Evolutionary conservation across 75 land plant genomes (phyloP), one percentile per base, ranked within the genome.

Genomic region (Selaginella tamariscina): DNA sequence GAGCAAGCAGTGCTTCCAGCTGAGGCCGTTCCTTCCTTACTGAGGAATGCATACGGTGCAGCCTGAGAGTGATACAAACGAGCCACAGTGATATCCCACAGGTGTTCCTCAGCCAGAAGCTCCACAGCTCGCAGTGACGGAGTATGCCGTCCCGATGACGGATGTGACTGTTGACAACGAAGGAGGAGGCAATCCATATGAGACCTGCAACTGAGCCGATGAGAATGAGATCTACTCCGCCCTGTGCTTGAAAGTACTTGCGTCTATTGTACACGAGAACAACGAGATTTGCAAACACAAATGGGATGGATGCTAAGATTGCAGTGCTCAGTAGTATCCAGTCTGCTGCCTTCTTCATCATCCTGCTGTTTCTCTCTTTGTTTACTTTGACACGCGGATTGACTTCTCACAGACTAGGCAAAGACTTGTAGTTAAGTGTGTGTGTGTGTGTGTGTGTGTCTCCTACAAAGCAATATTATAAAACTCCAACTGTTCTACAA

Each of bases 51-150:
- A 75, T 8, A 23, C 56, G 77, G 24, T 73, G 24, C 1, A 76
- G 30, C 28, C 78, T 49, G 29, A 73, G n/a, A 1, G 24, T 31
- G 15, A 65, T 11, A 26, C 56, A 49, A 20, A 31, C 29, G 27
- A 76, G 33, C 78, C 78, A 76, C 1, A 67, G 69, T 9, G 70
- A 76, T 54, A 60, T 30, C 0, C 78, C 78, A 1, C 71, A 29
- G 9, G 78, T 27, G 55, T 65, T 30, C 70, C 72, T 69, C 31
- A 76, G 55, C 78, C 78, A 76, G 66, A 76, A 76, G 0, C n/a
- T 32, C 78, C 78, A 76, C 2, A 76, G 55, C 0, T 69, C 15
- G 31, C 78, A 76, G 11, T 22, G 20, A 32, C 15, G 21, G 55
- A 72, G n/a, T 18, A 73, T 15, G n/a, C n/a, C n/a, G 24, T 27